Evolutionary conservation across 495 filamentous ascomycete genomes (phyloP).

Genomic region (Cercophora scortea): DNA sequence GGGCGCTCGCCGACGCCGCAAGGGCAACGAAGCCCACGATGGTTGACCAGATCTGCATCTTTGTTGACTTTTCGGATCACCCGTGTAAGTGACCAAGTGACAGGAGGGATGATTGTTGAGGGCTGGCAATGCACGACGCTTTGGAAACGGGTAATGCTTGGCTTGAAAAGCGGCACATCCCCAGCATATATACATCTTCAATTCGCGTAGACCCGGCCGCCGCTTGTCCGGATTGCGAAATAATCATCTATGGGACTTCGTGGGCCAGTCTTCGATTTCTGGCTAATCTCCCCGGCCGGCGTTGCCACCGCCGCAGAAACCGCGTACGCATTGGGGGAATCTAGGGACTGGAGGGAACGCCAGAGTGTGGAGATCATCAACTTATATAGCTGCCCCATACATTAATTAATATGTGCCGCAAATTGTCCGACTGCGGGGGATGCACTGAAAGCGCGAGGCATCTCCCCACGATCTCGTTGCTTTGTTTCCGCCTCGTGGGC

Average conservation of each 20-base stretch:
- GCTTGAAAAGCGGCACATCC: not conserved
- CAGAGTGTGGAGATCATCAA: slow-evolving; percentile 1
- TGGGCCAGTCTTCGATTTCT: not conserved
- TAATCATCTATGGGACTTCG: not conserved
- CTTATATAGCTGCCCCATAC: not conserved
- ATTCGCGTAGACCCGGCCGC: not conserved
- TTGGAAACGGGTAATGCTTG: too few species aligned
- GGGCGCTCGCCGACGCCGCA: slow-evolving; percentile 20
- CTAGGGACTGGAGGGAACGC: not conserved
- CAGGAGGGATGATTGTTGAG: not conserved
- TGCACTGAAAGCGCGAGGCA: not conserved
- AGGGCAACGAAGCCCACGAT: slow-evolving; percentile 25
- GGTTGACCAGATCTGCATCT: slow-evolving; percentile 29
- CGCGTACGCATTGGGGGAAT: not conserved
- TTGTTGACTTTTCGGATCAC: not conserved
- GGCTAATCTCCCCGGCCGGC: slow-evolving; percentile 11
- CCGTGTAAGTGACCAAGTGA: not conserved
- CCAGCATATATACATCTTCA: not conserved
- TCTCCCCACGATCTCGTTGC: too few species aligned
- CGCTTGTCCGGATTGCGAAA: not conserved
- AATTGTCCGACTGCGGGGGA: slow-evolving; percentile 1
- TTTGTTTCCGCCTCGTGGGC: too few species aligned
- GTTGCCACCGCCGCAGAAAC: not conserved
- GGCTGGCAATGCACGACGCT: too few species aligned
- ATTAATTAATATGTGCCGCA: slow-evolving; percentile 1